Percentiles rank a stretch among this genome's conserved stretches.
phyloP scores from a whole-genome alignment of 2,329 filamentous ascomycete genomes.

The Diaporthe ampelina region DNA sequence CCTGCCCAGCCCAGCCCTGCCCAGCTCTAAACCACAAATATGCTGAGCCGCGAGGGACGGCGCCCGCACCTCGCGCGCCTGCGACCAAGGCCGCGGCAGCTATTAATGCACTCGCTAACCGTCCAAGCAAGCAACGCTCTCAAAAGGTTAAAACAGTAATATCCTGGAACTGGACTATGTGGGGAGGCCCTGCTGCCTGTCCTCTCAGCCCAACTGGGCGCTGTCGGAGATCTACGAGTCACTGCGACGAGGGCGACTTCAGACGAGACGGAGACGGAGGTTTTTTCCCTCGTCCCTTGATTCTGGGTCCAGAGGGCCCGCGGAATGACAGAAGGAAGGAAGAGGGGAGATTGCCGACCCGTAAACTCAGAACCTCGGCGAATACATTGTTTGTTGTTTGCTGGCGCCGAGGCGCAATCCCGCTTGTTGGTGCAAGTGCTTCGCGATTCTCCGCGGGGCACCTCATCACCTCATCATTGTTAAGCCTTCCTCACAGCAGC shows the following conservation, averaged over 20 bases:
- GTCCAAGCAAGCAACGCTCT: background rate
- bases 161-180: background rate
- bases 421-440: constrained; percentile 12
- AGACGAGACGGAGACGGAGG: constrained; percentile 19
- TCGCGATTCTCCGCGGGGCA: constrained; percentile 4
- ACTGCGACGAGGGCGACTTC: background rate
- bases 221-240: constrained; percentile 21
- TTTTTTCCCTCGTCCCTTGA: background rate
- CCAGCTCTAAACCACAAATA: constrained; percentile 18
- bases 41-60: constrained; percentile 10
- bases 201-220: constrained; percentile 21
- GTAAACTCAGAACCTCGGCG: background rate
- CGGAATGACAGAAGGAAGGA: background rate
- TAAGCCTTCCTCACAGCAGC: background rate
- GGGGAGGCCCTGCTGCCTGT: background rate
- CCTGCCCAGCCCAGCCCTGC: background rate
- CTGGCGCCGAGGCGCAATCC: constrained; percentile 1
- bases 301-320: background rate
- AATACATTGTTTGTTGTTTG: background rate
- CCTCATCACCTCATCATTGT: background rate
- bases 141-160: background rate
- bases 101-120: background rate
- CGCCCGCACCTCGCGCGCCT: constrained; percentile 1
- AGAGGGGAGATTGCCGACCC: constrained; percentile 1
- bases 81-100: background rate